A percentile compares a stretch with the other conserved stretches of the same genome.
Conservation (phyloP, 495 filamentous ascomycete genomes). For the Tuber aestivum region DNA sequence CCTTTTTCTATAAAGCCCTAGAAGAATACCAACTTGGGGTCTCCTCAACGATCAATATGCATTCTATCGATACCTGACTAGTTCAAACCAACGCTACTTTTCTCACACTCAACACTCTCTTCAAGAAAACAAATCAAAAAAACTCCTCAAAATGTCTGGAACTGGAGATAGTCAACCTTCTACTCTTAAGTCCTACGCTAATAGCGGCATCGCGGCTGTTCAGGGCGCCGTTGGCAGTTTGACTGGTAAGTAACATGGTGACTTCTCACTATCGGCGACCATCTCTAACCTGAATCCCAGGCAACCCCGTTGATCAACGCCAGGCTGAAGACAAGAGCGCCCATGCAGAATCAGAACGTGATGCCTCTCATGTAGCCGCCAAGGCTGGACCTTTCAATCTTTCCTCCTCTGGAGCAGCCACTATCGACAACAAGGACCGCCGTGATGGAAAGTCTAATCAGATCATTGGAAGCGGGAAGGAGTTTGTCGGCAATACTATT, state of each 20-base stretch:
- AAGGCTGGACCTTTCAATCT: constrained; percentile 65
- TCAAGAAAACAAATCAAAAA: constrained; percentile 10
- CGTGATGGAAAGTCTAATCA: constrained; percentile 73
- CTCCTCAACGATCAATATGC: constrained; percentile 4
- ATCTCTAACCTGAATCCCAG: background rate
- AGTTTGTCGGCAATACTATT: constrained; percentile 65
- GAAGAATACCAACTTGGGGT: background rate
- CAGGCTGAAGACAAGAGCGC: constrained; percentile 56
- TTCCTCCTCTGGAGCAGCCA: constrained; percentile 63
- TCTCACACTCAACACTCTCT: background rate
- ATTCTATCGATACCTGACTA: constrained; percentile 2
- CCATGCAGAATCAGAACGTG: constrained; percentile 58
- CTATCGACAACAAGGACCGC: constrained; percentile 68
- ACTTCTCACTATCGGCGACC: background rate
- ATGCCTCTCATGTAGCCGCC: constrained; percentile 63
- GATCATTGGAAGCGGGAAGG: constrained; percentile 78
- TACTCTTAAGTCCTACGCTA: constrained; percentile 73
- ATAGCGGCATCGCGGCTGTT: constrained; percentile 65
- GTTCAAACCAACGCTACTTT: constrained; percentile 1
- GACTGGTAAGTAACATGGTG: constrained; percentile 55
- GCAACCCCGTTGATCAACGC: constrained; percentile 40
- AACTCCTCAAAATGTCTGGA: constrained; percentile 28
- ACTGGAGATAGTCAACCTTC: constrained; percentile 49
- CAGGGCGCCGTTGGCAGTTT: constrained; percentile 66
- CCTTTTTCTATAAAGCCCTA: constrained; percentile 15